A percentile compares a stretch with the other conserved stretches of the same genome.
Conservation (phyloP, 805 yeast genomes). For the Metschnikowia hibisci region DNA sequence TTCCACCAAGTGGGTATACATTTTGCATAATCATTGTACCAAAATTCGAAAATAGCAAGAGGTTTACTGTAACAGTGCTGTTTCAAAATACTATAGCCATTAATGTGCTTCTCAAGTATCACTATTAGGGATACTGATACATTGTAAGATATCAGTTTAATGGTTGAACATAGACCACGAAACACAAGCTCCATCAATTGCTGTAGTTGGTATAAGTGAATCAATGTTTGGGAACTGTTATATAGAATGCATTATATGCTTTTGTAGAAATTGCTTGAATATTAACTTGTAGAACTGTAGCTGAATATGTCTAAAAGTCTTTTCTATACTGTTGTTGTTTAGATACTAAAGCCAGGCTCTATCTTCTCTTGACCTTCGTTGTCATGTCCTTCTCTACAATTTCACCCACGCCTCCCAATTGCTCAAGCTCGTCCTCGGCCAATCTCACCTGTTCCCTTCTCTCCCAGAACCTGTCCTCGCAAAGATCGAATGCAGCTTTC, state of each 20-base stretch:
- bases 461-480: slow-evolving; percentile 98
- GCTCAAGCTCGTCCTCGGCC: slow-evolving; percentile 87
- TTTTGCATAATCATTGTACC: slow-evolving; percentile 56
- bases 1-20: slow-evolving; percentile 97
- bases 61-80: too few species aligned
- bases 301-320: too few species aligned
- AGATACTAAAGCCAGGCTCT: background rate
- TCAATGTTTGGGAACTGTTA: too few species aligned
- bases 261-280: too few species aligned
- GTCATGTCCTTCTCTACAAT: slow-evolving; percentile 70
- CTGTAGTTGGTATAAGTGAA: background rate
- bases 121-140: too few species aligned
- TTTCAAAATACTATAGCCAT: too few species aligned
- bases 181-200: background rate
- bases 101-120: too few species aligned
- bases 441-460: slow-evolving; percentile 88
- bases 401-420: slow-evolving; percentile 86
- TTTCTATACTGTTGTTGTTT: background rate
- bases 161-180: background rate
- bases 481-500: slow-evolving; percentile 81
- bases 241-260: too few species aligned
- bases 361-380: slow-evolving; percentile 48
- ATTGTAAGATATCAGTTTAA: too few species aligned
- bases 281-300: too few species aligned
- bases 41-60: background rate